Evolutionary conservation across 495 filamentous ascomycete genomes (phyloP).

Genomic region (Xylaria scruposa): DNA sequence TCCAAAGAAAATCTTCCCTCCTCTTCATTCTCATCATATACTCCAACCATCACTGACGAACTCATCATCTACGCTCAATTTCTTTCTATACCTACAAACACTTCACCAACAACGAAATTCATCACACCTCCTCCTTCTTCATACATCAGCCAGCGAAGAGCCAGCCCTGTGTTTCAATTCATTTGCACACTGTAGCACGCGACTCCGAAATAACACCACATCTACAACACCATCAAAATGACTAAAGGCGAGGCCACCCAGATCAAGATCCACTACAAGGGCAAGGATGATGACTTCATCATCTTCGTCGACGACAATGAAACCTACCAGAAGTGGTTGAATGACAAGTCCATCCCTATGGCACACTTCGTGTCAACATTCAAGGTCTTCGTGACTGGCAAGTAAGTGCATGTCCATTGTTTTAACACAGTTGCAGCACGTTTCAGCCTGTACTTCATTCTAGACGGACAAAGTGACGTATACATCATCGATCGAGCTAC

Average conservation of each 20-base stretch:
- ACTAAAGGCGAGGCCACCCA: slow-evolving; percentile 76
- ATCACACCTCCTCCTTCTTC: background rate
- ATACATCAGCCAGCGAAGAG: slow-evolving; percentile 3
- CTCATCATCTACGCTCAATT: slow-evolving; percentile 16
- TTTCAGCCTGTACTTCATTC: too few species aligned
- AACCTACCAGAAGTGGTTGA: slow-evolving; percentile 79
- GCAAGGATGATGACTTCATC: slow-evolving; percentile 85
- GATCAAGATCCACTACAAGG: slow-evolving; percentile 90
- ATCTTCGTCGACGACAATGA: slow-evolving; percentile 82
- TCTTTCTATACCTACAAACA: slow-evolving; percentile 11
- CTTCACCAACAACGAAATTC: background rate
- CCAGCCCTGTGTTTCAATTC: background rate
- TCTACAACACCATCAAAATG: slow-evolving; percentile 60
- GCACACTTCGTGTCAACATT: slow-evolving; percentile 85
- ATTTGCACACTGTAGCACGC: background rate
- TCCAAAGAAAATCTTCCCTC: slow-evolving; percentile 18
- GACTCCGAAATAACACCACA: background rate
- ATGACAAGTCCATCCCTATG: slow-evolving; percentile 78
- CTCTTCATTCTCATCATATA: slow-evolving; percentile 18
- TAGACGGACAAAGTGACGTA: background rate
- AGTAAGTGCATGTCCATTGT: slow-evolving; percentile 62
- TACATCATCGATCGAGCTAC: slow-evolving; percentile 16
- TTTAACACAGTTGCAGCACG: background rate
- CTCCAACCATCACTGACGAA: slow-evolving; percentile 1
- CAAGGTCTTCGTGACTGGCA: slow-evolving; percentile 90